Base-by-base conservation (phyloP, 1,139 yeast species). In the Kodamaea derodonti region DNA sequence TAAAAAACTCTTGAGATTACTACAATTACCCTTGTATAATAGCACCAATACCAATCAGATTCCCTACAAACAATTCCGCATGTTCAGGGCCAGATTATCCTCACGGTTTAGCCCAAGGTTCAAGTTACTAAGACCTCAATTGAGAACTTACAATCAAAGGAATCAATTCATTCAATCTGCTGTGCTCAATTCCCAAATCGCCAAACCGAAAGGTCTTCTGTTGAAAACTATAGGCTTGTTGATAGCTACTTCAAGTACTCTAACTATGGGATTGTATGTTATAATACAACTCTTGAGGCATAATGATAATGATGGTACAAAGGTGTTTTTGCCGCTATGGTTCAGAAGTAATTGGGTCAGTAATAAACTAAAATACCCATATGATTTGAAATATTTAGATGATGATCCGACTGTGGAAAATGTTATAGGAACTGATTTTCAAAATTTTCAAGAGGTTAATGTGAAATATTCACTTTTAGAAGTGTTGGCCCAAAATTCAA, bases 311-410 rank as follows among this genome's bases (percentile, higher is more conserved):
- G 27, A 37, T 17, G 37, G 31, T 5, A 24, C 42, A 7, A 37
- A 42, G 15, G 45, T 61, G 31, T 55, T 54, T 38, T 39, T 62
- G 11, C 70, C 71, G 0, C 39, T 64, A 13, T 62, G 69, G 69
- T 16, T 62, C 30, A 54, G 62, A 36, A 18, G 45, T 30, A 57
- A 62, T 39, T 48, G 54, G 46, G 37, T 61, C n/a, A 40, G 40
- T 11, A 45, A 51, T 24, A 48, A 37, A 14, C 52, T 51, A 32
- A 32, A 16, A 31, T 32, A 22, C 17, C 66, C 4, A 26, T 35
- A 4, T 60, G 54, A 14, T 39, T 60, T 27, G 24, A 40, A 38
- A 33, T 59, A 60, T 37, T 39, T 63, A 24, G 69, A 65, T 40
- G 31, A 39, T 6, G 58, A 51, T 3, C 36, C 40, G 4, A 48